phyloP scores from a whole-genome alignment of 2,329 filamentous ascomycete species.

The Hymenoscyphus infarciens region DNA sequence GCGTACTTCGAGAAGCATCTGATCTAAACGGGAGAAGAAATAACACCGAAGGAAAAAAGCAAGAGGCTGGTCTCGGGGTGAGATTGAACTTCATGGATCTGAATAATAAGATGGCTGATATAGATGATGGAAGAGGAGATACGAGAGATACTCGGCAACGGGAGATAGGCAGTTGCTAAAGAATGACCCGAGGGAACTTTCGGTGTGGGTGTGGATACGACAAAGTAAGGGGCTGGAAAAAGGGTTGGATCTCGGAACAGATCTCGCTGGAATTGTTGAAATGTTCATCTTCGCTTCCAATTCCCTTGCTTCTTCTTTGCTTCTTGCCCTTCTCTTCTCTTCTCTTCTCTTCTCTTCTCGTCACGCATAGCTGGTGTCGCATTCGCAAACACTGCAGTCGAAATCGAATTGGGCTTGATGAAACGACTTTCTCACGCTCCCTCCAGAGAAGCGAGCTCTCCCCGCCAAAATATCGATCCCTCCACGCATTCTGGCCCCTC shows the following conservation, averaged over 20 bases:
- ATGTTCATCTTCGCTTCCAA: background rate
- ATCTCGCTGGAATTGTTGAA: no score
- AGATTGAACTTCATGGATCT: background rate
- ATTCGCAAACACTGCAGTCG: background rate
- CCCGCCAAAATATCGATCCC: background rate
- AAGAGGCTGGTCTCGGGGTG: background rate
- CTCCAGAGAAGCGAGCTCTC: background rate
- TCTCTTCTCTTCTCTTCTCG: background rate
- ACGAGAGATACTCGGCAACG: background rate
- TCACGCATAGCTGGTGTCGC: no score
- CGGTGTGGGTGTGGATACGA: no score
- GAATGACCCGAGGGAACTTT: background rate
- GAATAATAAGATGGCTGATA: background rate
- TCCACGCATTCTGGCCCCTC: background rate
- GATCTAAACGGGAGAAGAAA: no score
- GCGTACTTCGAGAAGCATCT: background rate
- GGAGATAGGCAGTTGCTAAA: background rate
- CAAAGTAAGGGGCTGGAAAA: no score
- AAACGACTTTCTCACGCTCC: background rate
- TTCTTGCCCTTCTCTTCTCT: background rate
- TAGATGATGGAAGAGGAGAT: background rate
- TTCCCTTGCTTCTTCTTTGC: background rate
- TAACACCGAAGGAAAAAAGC: no score
- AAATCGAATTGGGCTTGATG: background rate
- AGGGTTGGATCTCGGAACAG: no score